Percentiles rank a stretch among this genome's conserved stretches.
Conservation (phyloP, 2,329 filamentous ascomycete species). For the Ascochyta viciae-villosae region DNA sequence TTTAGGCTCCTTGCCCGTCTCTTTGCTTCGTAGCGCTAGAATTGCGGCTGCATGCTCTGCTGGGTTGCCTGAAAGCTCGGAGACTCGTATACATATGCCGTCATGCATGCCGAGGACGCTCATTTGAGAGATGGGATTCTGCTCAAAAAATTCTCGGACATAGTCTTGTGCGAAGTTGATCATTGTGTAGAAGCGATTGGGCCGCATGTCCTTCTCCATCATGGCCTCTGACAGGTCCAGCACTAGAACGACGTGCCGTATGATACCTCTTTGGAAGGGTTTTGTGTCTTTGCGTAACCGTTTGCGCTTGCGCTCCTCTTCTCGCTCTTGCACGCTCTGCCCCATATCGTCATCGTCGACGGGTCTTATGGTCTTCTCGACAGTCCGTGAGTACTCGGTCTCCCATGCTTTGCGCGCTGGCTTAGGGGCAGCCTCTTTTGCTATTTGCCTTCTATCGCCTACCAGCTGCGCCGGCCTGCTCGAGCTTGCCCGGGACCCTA, state of each 20-base stretch:
- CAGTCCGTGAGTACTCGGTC: slow-evolving; percentile 54
- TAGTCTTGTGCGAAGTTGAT: slow-evolving; percentile 86
- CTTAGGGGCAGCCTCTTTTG: slow-evolving; percentile 44
- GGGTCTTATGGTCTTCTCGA: slow-evolving; percentile 64
- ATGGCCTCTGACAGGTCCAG: slow-evolving; percentile 93
- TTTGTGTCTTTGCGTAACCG: slow-evolving; percentile 89
- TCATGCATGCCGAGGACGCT: slow-evolving; percentile 93
- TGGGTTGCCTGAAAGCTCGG: slow-evolving; percentile 90
- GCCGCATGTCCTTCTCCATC: slow-evolving; percentile 92
- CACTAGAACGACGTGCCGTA: slow-evolving; percentile 91
- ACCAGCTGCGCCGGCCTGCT: slow-evolving; percentile 36
- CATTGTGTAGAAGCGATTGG: slow-evolving; percentile 82
- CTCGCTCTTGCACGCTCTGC: slow-evolving; percentile 71
- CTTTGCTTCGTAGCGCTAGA: slow-evolving; percentile 66
- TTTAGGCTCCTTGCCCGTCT: slow-evolving; percentile 66
- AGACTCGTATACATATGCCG: slow-evolving; percentile 83
- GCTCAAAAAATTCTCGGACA: slow-evolving; percentile 94
- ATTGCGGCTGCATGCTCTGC: slow-evolving; percentile 84
- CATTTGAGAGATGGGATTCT: slow-evolving; percentile 97
- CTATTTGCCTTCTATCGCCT: slow-evolving; percentile 30
- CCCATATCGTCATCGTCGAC: slow-evolving; percentile 76
- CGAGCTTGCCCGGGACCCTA: slow-evolving; percentile 47
- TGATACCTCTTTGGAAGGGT: slow-evolving; percentile 93
- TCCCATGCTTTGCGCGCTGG: slow-evolving; percentile 56
- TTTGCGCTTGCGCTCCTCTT: slow-evolving; percentile 84